phyloP scores from a whole-genome alignment of 345 rosid genomes.

The Boechera retrofracta region DNA sequence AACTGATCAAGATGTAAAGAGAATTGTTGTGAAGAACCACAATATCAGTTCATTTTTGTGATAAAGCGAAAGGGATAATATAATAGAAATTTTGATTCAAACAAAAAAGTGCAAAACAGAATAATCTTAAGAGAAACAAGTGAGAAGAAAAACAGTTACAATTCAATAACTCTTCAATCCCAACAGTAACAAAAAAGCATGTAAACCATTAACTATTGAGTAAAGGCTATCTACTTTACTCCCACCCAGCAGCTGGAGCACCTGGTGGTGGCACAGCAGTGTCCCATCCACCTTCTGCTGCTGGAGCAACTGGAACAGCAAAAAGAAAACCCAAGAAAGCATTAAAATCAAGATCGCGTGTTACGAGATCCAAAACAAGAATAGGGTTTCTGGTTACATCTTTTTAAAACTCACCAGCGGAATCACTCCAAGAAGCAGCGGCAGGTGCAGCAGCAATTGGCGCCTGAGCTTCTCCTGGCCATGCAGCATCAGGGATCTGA shows the following conservation, averaged over 20 bases:
- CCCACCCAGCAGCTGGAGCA: conserved; percentile 52
- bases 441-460: conserved; percentile 70
- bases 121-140: conserved; percentile 30
- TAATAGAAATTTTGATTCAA: conserved; percentile 31
- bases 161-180: conserved; percentile 29
- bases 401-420: conserved; percentile 37
- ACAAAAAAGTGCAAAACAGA: conserved; percentile 35
- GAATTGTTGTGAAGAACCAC: not conserved
- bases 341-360: not conserved
- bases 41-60: conserved; percentile 2
- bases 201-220: conserved; percentile 19
- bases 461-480: conserved; percentile 62
- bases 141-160: conserved; percentile 29
- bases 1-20: not conserved
- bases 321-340: not conserved
- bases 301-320: conserved; percentile 36
- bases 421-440: conserved; percentile 52
- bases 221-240: conserved; percentile 31
- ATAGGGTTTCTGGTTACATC: not conserved
- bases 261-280: conserved; percentile 42
- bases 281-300: conserved; percentile 63
- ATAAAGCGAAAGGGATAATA: not conserved
- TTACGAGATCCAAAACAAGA: not conserved
- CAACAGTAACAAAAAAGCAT: conserved; percentile 30
- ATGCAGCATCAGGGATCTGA: conserved; percentile 58